Percentiles rank a stretch among this genome's conserved stretches.
These are phyloP conservation scores for Cicer judaicum DNA, from an alignment of 306 rosid species.

Conservation along the genomic window DNA sequence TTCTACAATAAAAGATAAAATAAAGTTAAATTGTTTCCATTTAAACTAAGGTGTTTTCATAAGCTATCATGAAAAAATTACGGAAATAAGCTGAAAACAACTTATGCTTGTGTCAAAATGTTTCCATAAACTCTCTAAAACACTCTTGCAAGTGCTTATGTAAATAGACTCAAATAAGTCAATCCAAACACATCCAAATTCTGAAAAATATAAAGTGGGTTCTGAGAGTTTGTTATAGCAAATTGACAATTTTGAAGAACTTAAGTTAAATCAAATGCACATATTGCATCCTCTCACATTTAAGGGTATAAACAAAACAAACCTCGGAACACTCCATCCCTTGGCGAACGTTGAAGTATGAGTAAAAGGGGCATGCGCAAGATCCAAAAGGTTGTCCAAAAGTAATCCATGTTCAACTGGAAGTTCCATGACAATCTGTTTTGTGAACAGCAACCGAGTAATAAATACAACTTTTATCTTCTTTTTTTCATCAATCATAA, in stretches of 20 bases:
- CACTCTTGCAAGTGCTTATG: background rate
- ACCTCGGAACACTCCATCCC: constrained; percentile 99
- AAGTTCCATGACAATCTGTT: constrained; percentile 87
- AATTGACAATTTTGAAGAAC: background rate
- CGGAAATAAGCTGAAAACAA: background rate
- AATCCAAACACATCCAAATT: background rate
- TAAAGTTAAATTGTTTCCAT: background rate
- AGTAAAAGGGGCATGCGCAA: constrained; percentile 98
- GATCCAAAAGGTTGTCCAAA: constrained; percentile 97
- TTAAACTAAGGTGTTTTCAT: background rate
- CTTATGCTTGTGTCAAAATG: background rate
- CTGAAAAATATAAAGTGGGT: background rate
- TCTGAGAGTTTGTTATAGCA: background rate
- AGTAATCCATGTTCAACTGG: constrained; percentile 95
- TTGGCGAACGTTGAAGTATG: constrained; percentile 98
- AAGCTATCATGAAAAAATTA: background rate
- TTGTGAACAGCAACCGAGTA: constrained; percentile 32
- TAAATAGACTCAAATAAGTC: background rate
- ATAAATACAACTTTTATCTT: constrained; percentile 16
- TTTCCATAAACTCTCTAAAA: background rate
- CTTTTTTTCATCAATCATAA: constrained; percentile 5
- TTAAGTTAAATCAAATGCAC: background rate
- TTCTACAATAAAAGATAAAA: background rate
- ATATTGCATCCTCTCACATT: constrained; percentile 8
- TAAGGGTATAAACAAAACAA: constrained; percentile 39